Conservation (phyloP, 2,329 filamentous ascomycete genomes). For the Cercospora sp. region DNA sequence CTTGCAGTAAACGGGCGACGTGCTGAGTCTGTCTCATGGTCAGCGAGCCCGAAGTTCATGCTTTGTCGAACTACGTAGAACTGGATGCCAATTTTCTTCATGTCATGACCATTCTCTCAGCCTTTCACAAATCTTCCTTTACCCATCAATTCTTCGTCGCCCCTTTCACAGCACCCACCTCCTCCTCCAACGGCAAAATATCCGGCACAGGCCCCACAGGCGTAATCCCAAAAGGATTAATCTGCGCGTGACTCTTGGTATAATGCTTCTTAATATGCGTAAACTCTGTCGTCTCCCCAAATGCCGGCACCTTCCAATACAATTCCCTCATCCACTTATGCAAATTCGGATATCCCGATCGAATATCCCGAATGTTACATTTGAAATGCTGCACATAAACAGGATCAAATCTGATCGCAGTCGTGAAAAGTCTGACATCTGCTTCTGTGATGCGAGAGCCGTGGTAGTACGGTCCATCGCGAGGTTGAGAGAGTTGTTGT, state of each 20-base stretch:
- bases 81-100: too few relatives aligned
- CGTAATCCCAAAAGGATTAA: constrained; percentile 69
- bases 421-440: constrained; percentile 55
- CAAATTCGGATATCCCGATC: constrained; percentile 76
- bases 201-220: constrained; percentile 82
- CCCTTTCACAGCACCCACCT: constrained; percentile 60
- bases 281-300: constrained; percentile 81
- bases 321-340: constrained; percentile 52
- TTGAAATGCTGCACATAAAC: constrained; percentile 64
- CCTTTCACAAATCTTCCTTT: not conserved
- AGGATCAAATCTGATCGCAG: constrained; percentile 62
- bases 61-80: too few relatives aligned
- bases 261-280: constrained; percentile 89
- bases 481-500: constrained; percentile 40
- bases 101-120: not conserved
- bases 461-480: constrained; percentile 48
- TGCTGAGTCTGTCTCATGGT: not conserved
- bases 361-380: constrained; percentile 82
- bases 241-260: constrained; percentile 65
- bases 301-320: constrained; percentile 81
- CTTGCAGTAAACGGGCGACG: not conserved
- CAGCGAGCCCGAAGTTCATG: not conserved
- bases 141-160: constrained; percentile 14
- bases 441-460: constrained; percentile 51
- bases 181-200: constrained; percentile 74